Evolutionary conservation across 352 stramenopile species (phyloP), one percentile per base, ranked within the genome.

Genomic region (Vaucheria bursata): DNA sequence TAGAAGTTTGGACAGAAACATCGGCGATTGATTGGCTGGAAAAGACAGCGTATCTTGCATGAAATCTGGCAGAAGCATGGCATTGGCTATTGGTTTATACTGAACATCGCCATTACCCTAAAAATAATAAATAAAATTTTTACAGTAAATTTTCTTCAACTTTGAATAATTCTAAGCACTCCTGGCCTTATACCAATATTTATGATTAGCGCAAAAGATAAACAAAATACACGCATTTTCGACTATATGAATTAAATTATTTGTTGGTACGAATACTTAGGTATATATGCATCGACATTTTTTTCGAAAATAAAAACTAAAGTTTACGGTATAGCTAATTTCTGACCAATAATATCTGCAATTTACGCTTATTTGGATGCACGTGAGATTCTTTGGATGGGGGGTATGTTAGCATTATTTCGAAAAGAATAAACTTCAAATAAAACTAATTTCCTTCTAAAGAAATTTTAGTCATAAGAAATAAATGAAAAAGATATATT

Each of bases 1-100:
- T n/a, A 81, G 76, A 6, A 81, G 45, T 72, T 81, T 74, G 12
- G 68, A 52, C 33, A 81, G 76, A 72, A 81, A 81, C 7, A 81
- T 53, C 0, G 76, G 76, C 31, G 67, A 79, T n/a, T 81, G 76
- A n/a, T 81, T 70, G 39, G 69, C 75, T 39, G 49, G 74, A 40
- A 81, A 81, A 36, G 71, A 36, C 38, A 81, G 36, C 25, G 35
- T 32, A 25, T 76, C n/a, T 70, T 71, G 40, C 75, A 80, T 80
- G 67, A 77, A 80, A 37, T 75, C 66, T 35, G 75, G 75, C 12
- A 80, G 35, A 29, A 78, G 67, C n/a, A 71, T 50, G 12, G 38
- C 35, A 68, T 74, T 74, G 0, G 64, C 52, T 0, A 49, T 72
- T 18, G 75, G 33, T n/a, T 32, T 34, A 53, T 80, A 80, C 33